phyloP scores from a whole-genome alignment of 2,329 filamentous ascomycete species.

The Atkinsonella hypoxylon region DNA sequence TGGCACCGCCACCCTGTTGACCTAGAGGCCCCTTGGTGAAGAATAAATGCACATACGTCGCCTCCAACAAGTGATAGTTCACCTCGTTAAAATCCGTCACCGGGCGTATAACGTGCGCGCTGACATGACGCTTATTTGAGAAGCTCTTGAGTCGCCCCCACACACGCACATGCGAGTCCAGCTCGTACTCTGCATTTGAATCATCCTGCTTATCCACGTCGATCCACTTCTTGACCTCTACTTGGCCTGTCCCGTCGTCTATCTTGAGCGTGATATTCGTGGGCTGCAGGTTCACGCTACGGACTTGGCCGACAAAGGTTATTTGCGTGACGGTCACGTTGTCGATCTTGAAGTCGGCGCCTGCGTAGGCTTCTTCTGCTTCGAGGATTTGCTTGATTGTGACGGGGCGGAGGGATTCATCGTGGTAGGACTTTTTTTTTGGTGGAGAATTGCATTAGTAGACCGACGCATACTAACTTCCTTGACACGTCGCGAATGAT shows the following conservation, averaged over 20 bases:
- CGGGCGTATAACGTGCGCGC: constrained; percentile 68
- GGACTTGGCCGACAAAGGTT: constrained; percentile 84
- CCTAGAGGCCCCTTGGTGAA: constrained; percentile 58
- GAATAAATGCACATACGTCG: constrained; percentile 76
- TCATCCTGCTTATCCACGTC: constrained; percentile 48
- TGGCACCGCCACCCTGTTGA: constrained; percentile 26
- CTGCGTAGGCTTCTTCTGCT: constrained; percentile 61
- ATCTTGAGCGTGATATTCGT: constrained; percentile 89
- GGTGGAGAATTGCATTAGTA: neutral
- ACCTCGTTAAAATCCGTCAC: constrained; percentile 84
- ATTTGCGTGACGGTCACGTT: constrained; percentile 56
- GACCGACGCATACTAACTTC: too few relatives aligned
- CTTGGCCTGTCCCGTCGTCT: constrained; percentile 85
- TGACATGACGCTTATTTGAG: constrained; percentile 71
- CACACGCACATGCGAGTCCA: constrained; percentile 73
- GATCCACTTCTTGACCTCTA: constrained; percentile 85
- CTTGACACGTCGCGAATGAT: too few relatives aligned
- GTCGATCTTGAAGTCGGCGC: constrained; percentile 74
- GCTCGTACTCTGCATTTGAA: constrained; percentile 42
- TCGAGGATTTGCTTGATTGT: constrained; percentile 93
- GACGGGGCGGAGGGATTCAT: constrained; percentile 83
- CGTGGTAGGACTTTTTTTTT: constrained; percentile 43
- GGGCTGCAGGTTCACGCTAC: constrained; percentile 70
- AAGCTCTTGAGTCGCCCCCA: constrained; percentile 78
- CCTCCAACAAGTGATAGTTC: constrained; percentile 83